Evolutionary conservation across 345 rosid species (phyloP), one percentile per base, ranked within the genome.

Genomic region (Bruguiera gymnorhiza): DNA sequence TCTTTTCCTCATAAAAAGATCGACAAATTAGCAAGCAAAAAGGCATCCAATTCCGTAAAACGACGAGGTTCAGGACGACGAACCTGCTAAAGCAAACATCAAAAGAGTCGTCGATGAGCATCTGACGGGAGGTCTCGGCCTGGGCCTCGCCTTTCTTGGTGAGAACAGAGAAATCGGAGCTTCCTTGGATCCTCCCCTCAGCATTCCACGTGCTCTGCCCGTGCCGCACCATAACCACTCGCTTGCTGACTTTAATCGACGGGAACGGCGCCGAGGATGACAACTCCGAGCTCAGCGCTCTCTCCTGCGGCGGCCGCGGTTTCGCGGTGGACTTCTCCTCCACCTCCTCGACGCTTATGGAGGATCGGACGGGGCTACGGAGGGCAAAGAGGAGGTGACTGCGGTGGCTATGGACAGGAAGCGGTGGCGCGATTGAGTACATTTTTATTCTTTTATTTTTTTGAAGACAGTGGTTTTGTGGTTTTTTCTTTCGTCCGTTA

Each of bases 151-250:
- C 97, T 84, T 88, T 94, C 82, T 79, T 80, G 15, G 98, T 91
- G 76, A 91, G 82, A 70, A 88, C 84, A 24, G 98, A 81, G 82
- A 87, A 89, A 75, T 94, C 69, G 27, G 98, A 94, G 83, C 97
- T 89, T 9, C 98, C 98, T 83, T 94, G 98, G 70, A 94, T 94
- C 79, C 96, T 72, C 0, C 97, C 98, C 74, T 91, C 96, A 75
- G 76, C 91, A 16, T 91, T 91, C 97, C 98, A 91, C 62, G 96
- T 88, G 88, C 97, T 94, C 90, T 91, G 96, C 16, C 98, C 97
- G 72, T 94, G 98, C 82, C 96, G 86, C 68, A 94, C 98, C 63
- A 94, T 83, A 31, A 91, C 88, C 75, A 91, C 96, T 66, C 97
- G 74, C 86, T 94, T 94, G 69, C 90, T 83, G 37, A 67, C 84